Percentiles rank a stretch among this genome's conserved stretches.
phyloP scores from a whole-genome alignment of 495 filamentous ascomycete genomes.

The Aspergillus indologenus region DNA sequence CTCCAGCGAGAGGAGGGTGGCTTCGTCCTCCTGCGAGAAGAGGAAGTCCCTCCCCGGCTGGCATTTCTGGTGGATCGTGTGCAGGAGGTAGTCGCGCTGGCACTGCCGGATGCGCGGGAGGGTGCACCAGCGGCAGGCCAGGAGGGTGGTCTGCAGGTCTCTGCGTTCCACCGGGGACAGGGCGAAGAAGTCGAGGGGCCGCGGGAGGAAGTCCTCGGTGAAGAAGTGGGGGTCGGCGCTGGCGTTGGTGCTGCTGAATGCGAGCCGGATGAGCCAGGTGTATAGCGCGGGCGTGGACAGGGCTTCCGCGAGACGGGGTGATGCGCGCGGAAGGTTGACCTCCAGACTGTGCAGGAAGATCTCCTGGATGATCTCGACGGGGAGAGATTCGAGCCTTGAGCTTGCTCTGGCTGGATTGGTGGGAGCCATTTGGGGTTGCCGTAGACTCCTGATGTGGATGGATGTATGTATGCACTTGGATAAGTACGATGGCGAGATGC shows the following conservation, averaged over 20 bases:
- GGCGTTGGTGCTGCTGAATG: conserved; percentile 37
- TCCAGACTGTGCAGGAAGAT: conserved; percentile 52
- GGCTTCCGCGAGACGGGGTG: conserved; percentile 29
- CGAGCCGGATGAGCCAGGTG: conserved; percentile 44
- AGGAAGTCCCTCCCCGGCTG: conserved; percentile 22
- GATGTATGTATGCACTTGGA: background rate
- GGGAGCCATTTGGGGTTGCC: background rate
- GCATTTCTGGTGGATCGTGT: conserved; percentile 30
- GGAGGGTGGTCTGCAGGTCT: conserved; percentile 32
- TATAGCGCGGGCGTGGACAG: conserved; percentile 39
- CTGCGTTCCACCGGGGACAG: conserved; percentile 24
- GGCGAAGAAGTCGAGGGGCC: conserved; percentile 32
- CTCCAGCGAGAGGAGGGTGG: background rate
- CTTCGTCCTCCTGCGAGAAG: conserved; percentile 5
- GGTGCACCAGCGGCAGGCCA: conserved; percentile 47
- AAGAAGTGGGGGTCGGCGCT: conserved; percentile 32
- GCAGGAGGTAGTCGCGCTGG: conserved; percentile 37
- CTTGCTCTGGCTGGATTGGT: background rate
- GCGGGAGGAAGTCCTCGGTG: conserved; percentile 38
- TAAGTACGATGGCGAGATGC: too few species aligned
- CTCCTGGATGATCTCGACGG: conserved; percentile 49
- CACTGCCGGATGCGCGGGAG: conserved; percentile 39
- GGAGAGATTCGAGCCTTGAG: conserved; percentile 48
- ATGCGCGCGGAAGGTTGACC: conserved; percentile 48
- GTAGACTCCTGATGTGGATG: background rate